Percentiles rank a stretch among this genome's conserved stretches.
Evolutionary conservation across 306 rosid genomes (phyloP).

Genomic region (Corylus heterophylla): DNA sequence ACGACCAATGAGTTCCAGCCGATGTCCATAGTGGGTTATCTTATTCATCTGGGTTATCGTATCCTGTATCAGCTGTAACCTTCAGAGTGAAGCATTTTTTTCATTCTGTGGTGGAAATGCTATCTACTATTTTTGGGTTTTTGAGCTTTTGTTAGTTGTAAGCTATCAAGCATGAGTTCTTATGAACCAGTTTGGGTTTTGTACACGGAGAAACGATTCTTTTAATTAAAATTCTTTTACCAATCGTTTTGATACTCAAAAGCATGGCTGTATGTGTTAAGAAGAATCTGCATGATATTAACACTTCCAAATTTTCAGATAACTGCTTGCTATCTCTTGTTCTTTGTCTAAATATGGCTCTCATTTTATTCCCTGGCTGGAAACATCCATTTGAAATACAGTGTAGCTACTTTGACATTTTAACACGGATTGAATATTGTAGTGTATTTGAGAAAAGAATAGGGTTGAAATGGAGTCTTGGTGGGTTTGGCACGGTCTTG

Average conservation of each 20-base stretch:
- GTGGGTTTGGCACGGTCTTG: background rate
- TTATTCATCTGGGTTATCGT: constrained; percentile 33
- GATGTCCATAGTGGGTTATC: constrained; percentile 30
- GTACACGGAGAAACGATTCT: constrained; percentile 47
- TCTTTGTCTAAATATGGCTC: constrained; percentile 22
- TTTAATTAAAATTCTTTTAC: constrained; percentile 30
- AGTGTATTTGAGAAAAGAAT: background rate
- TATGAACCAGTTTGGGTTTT: constrained; percentile 42
- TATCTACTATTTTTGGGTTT: constrained; percentile 26
- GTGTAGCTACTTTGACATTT: background rate
- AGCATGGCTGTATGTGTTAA: constrained; percentile 5
- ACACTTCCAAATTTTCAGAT: constrained; percentile 5
- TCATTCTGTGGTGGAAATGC: constrained; percentile 19
- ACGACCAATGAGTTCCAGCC: constrained; percentile 24
- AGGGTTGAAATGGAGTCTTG: constrained; percentile 7
- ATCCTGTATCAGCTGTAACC: constrained; percentile 45
- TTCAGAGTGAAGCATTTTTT: constrained; percentile 43
- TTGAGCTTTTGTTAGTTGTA: constrained; percentile 33
- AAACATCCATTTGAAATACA: background rate
- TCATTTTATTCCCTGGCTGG: constrained; percentile 3
- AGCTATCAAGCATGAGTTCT: constrained; percentile 34
- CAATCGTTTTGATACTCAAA: constrained; percentile 23
- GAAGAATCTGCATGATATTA: constrained; percentile 10
- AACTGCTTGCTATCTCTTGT: constrained; percentile 11
- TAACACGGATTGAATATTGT: background rate